Base-by-base conservation (phyloP, 495 filamentous ascomycete genomes). In the Baudoinia panamericana region DNA sequence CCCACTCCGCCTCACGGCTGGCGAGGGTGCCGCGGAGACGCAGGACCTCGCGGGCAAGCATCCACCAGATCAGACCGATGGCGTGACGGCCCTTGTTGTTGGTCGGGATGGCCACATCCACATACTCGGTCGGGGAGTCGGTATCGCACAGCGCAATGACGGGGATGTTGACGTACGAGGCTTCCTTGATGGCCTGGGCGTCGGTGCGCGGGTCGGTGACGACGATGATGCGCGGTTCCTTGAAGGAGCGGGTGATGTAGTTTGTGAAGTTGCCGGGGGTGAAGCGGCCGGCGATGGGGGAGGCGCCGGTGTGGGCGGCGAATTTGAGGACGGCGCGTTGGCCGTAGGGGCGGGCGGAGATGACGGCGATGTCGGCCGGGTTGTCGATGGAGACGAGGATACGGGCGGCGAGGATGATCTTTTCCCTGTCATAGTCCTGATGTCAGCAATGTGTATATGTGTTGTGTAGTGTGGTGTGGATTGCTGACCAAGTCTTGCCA, bases 161-260 rank as follows among this genome's bases (percentile, higher is more conserved):
- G 59, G 90, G 90, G 66, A 97, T 96, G 77, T 97, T 97, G 75
- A 97, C 90, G 71, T 96, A 97, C 54, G 76, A 82, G 57, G 90
- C 92, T 74, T 97, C 90, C 76, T 96, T 96, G 79, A 97, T 96
- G 59, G 90, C 90, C 75, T 97, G 90, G 59, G 92, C 81, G 56
- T 97, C 90, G 71, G 92, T 97, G 70, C 92, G 92, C 56, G 90
- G 90, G 64, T 97, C 90, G 66, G 90, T 97, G 61, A 97, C 90
- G 64, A 97, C 76, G 75, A 97, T 96, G 56, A 97, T 77, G 63
- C 90, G 92, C 60, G 90, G 90, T 72, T 97, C 90, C 80, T 95
- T 96, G 82, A 97, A 97, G 56, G 90, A 95, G 62, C 90, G 92
- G 65, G 90, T 97, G 79, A 95, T 97, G 82, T 97, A 97, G 73